phyloP scores from a whole-genome alignment of 345 rosid species.

The Hibiscus mutabilis region DNA sequence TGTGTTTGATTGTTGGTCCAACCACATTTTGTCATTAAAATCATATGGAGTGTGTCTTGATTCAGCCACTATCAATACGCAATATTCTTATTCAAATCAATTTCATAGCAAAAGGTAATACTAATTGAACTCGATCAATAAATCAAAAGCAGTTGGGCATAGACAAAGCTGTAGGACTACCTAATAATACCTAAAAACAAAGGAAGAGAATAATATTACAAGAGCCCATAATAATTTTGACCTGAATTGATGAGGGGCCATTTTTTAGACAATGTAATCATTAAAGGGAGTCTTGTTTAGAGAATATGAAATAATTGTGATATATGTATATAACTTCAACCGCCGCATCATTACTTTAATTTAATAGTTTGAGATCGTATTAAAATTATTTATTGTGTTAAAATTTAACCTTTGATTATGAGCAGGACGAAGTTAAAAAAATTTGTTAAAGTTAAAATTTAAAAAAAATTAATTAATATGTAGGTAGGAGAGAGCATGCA shows the following conservation, averaged over 20 bases:
- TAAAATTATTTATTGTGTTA: too few relatives aligned
- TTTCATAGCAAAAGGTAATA: neutral
- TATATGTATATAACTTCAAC: slow-evolving; percentile 1
- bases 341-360: neutral
- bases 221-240: neutral
- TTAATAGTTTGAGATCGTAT: neutral
- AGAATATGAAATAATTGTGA: slow-evolving; percentile 17
- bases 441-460: too few relatives aligned
- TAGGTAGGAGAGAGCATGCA: slow-evolving; percentile 11
- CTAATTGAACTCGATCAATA: neutral
- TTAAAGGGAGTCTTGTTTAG: slow-evolving; percentile 6
- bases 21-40: neutral
- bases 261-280: slow-evolving; percentile 13
- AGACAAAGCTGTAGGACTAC: too few relatives aligned
- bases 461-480: neutral
- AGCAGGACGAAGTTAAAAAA: neutral
- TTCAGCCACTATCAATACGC: neutral
- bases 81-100: neutral
- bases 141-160: neutral
- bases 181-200: too few relatives aligned
- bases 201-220: too few relatives aligned
- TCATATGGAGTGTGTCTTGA: too few relatives aligned
- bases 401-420: neutral
- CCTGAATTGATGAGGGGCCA: neutral
- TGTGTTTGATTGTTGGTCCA: neutral